Evolutionary conservation across 1,284 basidiomycete genomes (phyloP).

Genomic region (Naganishia cerealis): DNA sequence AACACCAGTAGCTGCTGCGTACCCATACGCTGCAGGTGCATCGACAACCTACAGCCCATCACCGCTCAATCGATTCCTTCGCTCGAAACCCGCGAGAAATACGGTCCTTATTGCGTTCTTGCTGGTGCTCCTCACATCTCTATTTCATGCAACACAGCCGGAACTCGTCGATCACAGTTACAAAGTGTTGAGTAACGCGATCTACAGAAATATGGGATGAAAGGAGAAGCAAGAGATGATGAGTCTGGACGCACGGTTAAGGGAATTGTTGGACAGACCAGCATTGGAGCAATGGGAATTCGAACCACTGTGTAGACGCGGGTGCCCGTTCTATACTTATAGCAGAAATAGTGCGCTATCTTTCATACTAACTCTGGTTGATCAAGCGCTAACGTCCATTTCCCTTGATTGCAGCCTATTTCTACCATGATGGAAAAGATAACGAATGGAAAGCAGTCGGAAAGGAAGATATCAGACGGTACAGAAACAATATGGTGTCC

Average conservation of each 20-base stretch:
- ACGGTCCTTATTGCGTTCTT: constrained; percentile 1
- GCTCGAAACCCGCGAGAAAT: constrained; percentile 17
- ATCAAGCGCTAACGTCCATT: background rate
- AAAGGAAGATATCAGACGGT: constrained; percentile 45
- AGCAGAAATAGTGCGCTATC: constrained; percentile 41
- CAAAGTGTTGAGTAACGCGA: constrained; percentile 16
- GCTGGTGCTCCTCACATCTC: constrained; percentile 8
- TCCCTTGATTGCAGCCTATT: constrained; percentile 39
- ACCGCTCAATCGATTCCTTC: constrained; percentile 8
- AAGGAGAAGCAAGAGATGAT: constrained; percentile 27
- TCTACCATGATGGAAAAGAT: constrained; percentile 50
- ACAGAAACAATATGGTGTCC: constrained; percentile 50
- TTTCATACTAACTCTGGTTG: no score
- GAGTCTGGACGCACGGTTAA: constrained; percentile 29
- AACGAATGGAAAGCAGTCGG: constrained; percentile 49
- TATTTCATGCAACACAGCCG: constrained; percentile 19
- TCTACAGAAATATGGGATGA: constrained; percentile 23
- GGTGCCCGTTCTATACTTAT: constrained; percentile 49
- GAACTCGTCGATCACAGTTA: constrained; percentile 21
- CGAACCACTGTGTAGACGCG: constrained; percentile 45
- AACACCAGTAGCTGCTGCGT: constrained; percentile 2
- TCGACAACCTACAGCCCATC: constrained; percentile 21
- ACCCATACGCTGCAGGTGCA: constrained; percentile 16
- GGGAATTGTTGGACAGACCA: constrained; percentile 36
- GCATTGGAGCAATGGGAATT: constrained; percentile 50